Conservation (phyloP, 2,329 filamentous ascomycete genomes). For the Bipolaris bicolor region DNA sequence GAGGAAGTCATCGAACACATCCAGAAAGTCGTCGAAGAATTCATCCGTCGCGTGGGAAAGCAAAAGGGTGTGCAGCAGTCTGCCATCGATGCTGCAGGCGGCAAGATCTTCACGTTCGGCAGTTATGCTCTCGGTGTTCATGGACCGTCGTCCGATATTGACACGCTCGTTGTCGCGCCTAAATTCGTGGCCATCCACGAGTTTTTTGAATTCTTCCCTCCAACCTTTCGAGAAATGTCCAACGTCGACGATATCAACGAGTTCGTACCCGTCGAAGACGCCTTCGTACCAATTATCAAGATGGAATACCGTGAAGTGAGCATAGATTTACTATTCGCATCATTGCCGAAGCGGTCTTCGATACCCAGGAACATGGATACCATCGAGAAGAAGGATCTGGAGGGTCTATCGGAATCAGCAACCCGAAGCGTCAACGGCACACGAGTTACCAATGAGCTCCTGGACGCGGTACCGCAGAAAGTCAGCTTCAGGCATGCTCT, state of each 20-base stretch:
- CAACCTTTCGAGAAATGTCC: constrained; percentile 76
- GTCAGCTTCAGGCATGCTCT: constrained; percentile 89
- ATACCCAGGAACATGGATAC: constrained; percentile 69
- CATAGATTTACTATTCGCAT: constrained; percentile 82
- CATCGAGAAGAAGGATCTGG: constrained; percentile 81
- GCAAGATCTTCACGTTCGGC: constrained; percentile 94
- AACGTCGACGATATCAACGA: constrained; percentile 81
- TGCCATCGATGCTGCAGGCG: constrained; percentile 81
- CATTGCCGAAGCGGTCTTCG: constrained; percentile 49
- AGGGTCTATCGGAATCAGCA: constrained; percentile 84
- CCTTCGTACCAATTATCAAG: constrained; percentile 97
- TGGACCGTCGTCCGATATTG: constrained; percentile 94
- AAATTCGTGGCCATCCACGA: constrained; percentile 88
- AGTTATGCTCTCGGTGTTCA: constrained; percentile 95
- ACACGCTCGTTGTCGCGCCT: constrained; percentile 90
- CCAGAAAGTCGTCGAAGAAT: constrained; percentile 80
- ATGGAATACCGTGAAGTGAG: constrained; percentile 89
- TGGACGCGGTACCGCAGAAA: constrained; percentile 85
- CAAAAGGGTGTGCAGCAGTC: constrained; percentile 76
- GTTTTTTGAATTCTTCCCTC: constrained; percentile 90
- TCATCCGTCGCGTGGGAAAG: constrained; percentile 80
- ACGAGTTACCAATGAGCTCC: constrained; percentile 89
- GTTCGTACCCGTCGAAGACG: constrained; percentile 83
- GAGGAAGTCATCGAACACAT: constrained; percentile 76
- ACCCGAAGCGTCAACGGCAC: constrained; percentile 92